These are phyloP conservation scores for Saussurea involucrata DNA, from an alignment of 129 eudicot species.

Conservation along the genomic window DNA sequence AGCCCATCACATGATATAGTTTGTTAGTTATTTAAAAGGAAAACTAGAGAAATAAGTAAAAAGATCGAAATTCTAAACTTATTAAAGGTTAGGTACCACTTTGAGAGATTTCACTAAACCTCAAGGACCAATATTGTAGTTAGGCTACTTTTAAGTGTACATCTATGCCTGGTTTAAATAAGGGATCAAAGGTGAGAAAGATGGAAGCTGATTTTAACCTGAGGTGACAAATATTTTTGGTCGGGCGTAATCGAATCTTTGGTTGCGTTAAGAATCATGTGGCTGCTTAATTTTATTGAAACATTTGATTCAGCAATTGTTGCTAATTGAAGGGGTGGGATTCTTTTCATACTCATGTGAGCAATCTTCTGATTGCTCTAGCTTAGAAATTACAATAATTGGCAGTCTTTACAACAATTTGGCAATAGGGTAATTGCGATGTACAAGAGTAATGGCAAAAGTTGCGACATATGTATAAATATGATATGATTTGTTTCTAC, in stretches of 20 bases:
- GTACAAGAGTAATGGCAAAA: too few species aligned
- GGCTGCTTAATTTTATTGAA: neutral
- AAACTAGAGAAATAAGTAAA: neutral
- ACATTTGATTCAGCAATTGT: neutral
- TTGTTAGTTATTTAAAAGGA: too few species aligned
- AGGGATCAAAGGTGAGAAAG: neutral
- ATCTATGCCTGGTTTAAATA: too few species aligned
- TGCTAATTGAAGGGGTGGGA: neutral
- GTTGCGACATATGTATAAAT: too few species aligned
- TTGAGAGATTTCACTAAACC: neutral
- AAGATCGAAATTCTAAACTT: neutral
- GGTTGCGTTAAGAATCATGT: neutral
- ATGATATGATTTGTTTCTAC: too few species aligned
- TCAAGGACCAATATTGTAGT: neutral
- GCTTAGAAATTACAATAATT: neutral
- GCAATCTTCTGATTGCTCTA: neutral
- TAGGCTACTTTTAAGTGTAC: neutral
- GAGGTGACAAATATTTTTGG: neutral
- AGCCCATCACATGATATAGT: neutral
- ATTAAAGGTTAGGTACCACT: neutral
- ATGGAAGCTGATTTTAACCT: neutral
- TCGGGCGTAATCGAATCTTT: neutral
- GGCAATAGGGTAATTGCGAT: too few species aligned
- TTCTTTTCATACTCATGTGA: neutral
- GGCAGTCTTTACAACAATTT: neutral